A percentile compares a stretch with the other conserved stretches of the same genome.
Evolutionary conservation across 1,284 basidiomycete species (phyloP).

Genomic region (Ustanciosporium gigantosporum): DNA sequence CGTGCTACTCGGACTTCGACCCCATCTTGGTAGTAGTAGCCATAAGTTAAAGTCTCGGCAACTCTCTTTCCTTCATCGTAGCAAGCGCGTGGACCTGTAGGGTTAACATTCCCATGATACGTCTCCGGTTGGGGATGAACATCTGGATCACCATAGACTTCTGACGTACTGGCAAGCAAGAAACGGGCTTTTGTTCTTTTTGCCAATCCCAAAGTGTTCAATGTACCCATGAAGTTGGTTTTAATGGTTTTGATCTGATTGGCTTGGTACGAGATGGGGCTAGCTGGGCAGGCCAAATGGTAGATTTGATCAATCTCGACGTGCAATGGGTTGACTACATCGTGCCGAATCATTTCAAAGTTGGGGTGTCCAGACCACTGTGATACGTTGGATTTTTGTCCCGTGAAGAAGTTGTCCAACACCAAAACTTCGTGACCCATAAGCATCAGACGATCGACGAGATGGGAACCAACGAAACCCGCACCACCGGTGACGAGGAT

Average conservation of each 20-base stretch:
- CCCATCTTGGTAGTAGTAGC: constrained; percentile 84
- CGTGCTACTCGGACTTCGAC: constrained; percentile 72
- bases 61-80: constrained; percentile 80
- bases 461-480: constrained; percentile 95
- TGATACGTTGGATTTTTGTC: constrained; percentile 83
- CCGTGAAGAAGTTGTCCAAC: constrained; percentile 97
- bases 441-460: constrained; percentile 89
- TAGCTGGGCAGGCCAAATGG: constrained; percentile 51
- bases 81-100: constrained; percentile 92
- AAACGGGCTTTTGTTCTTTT: constrained; percentile 96
- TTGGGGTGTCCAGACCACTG: constrained; percentile 86
- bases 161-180: constrained; percentile 91
- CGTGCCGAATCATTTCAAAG: constrained; percentile 95
- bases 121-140: constrained; percentile 88
- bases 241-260: constrained; percentile 69
- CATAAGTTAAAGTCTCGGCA: constrained; percentile 51
- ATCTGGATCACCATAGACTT: constrained; percentile 95
- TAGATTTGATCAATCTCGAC: constrained; percentile 55
- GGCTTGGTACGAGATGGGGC: constrained; percentile 49
- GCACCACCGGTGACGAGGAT: constrained; percentile 90
- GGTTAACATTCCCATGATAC: constrained; percentile 79
- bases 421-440: constrained; percentile 97
- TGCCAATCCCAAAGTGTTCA: constrained; percentile 95
- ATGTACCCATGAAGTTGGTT: constrained; percentile 86
- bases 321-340: constrained; percentile 67